Conservation (phyloP, 768 basidiomycete genomes). For the Mycena rebaudengoi region DNA sequence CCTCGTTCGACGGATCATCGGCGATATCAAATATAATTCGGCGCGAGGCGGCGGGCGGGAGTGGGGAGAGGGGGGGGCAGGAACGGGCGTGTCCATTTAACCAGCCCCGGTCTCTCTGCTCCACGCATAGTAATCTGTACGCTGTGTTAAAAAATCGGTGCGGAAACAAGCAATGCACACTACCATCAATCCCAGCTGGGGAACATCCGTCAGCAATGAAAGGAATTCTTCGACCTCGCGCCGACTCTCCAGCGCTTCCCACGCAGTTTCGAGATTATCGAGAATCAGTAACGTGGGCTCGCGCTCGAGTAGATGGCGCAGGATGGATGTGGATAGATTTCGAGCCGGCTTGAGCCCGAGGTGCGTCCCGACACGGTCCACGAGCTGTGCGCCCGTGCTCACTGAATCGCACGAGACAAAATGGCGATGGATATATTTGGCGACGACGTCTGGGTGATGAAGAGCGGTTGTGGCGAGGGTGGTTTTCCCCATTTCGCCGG, state of each 20-base stretch:
- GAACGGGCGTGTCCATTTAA: conserved; percentile 1
- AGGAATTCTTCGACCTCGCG: not conserved
- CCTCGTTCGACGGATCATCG: not conserved
- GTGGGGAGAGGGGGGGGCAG: not conserved
- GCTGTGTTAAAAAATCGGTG: not conserved
- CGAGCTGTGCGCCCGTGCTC: not conserved
- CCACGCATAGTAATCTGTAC: conserved; percentile 6
- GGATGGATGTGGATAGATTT: not conserved
- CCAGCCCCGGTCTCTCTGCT: not conserved
- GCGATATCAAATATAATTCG: not conserved
- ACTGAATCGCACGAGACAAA: not conserved
- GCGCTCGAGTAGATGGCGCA: not conserved
- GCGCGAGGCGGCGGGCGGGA: not conserved
- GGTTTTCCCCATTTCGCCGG: not conserved
- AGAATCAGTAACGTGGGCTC: not conserved
- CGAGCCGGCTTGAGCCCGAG: not conserved
- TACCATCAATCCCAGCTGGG: not conserved
- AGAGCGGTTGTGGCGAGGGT: not conserved
- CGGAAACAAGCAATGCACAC: not conserved
- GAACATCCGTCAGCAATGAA: not conserved
- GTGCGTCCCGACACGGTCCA: not conserved
- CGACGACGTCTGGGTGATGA: not conserved
- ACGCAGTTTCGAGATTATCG: not conserved
- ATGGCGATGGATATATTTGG: not conserved
- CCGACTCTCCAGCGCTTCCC: not conserved